phyloP scores from a whole-genome alignment of 108 stramenopile species.

The Heterococcus sp. region DNA sequence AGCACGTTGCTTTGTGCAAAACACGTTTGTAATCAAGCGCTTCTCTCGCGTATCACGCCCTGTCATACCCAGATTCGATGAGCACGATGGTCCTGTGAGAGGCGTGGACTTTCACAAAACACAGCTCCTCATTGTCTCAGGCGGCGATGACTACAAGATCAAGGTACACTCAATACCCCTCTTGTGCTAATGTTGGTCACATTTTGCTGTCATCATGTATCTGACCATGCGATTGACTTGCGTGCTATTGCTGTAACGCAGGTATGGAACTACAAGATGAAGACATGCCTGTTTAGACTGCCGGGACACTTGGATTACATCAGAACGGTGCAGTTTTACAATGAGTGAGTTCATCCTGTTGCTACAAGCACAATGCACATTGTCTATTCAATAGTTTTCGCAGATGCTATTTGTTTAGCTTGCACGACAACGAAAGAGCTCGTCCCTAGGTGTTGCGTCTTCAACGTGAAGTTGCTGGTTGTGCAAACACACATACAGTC shows the following conservation, averaged over 20 bases:
- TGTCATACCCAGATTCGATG: slow-evolving; percentile 80
- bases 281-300: slow-evolving; percentile 94
- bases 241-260: not conserved
- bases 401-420: no score
- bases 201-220: no score
- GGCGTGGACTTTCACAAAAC: slow-evolving; percentile 96
- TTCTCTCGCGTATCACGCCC: no score
- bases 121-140: slow-evolving; percentile 90
- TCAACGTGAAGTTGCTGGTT: no score
- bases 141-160: slow-evolving; percentile 99
- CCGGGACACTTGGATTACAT: slow-evolving; percentile 99
- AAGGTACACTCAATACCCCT: slow-evolving; percentile 63
- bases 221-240: not conserved
- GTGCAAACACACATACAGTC: no score
- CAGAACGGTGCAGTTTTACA: slow-evolving; percentile 97
- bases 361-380: no score
- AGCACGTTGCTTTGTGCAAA: no score
- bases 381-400: no score
- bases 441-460: no score
- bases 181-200: no score
- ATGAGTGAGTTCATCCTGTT: slow-evolving; percentile 66
- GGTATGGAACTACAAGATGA: slow-evolving; percentile 97
- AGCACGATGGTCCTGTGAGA: slow-evolving; percentile 98
- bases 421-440: no score
- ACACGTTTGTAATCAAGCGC: no score